Base-by-base conservation (phyloP, 1,284 basidiomycete species). In the Cerrena zonata region DNA sequence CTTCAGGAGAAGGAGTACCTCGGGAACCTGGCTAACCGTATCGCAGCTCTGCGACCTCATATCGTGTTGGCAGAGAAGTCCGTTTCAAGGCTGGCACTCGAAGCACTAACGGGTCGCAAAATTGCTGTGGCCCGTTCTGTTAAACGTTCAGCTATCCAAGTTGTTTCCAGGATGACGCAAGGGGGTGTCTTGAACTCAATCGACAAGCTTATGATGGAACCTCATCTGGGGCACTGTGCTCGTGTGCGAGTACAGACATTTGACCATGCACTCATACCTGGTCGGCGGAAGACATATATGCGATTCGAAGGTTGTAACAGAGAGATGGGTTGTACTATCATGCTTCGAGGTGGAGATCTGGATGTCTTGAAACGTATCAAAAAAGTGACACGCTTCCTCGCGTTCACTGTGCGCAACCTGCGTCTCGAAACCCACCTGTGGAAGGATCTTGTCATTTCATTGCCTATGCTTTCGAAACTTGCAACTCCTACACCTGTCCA, bases 1-100 rank as follows among this genome's bases (percentile, higher is more conserved):
- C 84, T 90, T 1, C 94, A 98, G 67, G 96, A 99, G 68, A 89
- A 89, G 64, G 93, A 98, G 66, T 96, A 96, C 66, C 81, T 98
- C 1, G 84, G 86, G 18, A 92, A 94, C 57, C 75, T 98, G 36
- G 91, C 91, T 0, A 84, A 81, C 56, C 87, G 95, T 13, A 94
- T 99, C 53, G 84, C 91, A 23, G 91, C 91, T 12, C 73, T 94
- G 41, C 81, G 94, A 23, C 96, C 96, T 2, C 93, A 98, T 65
- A 80, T 99, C 39, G 86, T 99, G 24, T 77, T 99, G 47, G 94
- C 91, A 18, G 90, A 96, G 67, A 86, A 92, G 57, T 89, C 90
- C 2, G 95, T 97, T 5, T 97, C 94, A 0, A 78, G 94, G 48
- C 76, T 96, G 44, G 96, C 94, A 1, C 76, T 99, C 41, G 94